Base-by-base conservation (phyloP, 2,329 filamentous ascomycete genomes). In the Stachybotrys elegans region DNA sequence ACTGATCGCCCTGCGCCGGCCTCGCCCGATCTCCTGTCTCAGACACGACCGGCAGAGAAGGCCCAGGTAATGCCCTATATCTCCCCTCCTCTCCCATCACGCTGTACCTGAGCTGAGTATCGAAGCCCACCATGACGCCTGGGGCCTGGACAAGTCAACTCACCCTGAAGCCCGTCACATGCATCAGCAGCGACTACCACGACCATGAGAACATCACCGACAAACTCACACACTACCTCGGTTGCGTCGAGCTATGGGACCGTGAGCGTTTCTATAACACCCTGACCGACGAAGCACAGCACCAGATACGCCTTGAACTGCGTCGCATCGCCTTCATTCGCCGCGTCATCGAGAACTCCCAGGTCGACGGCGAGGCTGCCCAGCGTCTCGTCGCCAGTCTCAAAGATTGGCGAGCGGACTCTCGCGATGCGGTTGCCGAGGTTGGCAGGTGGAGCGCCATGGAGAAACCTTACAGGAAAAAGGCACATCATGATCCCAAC, bases 101-200 rank as follows among this genome's bases (percentile, higher is more conserved):
- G n/a, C n/a, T n/a, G n/a, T n/a, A n/a, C n/a, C n/a, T n/a, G n/a
- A n/a, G n/a, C n/a, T n/a, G n/a, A n/a, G n/a, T n/a, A n/a, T n/a
- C n/a, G n/a, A n/a, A n/a, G n/a, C n/a, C n/a, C n/a, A n/a, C n/a
- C n/a, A n/a, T n/a, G n/a, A n/a, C n/a, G n/a, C n/a, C n/a, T n/a
- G n/a, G n/a, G n/a, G n/a, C n/a, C 9, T 20, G 34, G 16, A 19
- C 34, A 6, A 36, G 34, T 13, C 34, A 36, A 20, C 19, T 16
- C 16, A 20, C 34, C 4, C 17, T 36, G 34, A 40, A 40, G 7
- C 48, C 50, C 29, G 48, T 51, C 32, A 48, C 43, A 21, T 43
- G 47, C 2, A 42, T 46, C 25, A 43, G n/a, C 32, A 20, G 31
- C 9, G 41, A 43, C 20, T 8, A 13, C 16, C 41, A 43, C 22